These are phyloP conservation scores for Peniophora sp. DNA, from an alignment of 1,284 basidiomycete genomes.

Conservation along the genomic window DNA sequence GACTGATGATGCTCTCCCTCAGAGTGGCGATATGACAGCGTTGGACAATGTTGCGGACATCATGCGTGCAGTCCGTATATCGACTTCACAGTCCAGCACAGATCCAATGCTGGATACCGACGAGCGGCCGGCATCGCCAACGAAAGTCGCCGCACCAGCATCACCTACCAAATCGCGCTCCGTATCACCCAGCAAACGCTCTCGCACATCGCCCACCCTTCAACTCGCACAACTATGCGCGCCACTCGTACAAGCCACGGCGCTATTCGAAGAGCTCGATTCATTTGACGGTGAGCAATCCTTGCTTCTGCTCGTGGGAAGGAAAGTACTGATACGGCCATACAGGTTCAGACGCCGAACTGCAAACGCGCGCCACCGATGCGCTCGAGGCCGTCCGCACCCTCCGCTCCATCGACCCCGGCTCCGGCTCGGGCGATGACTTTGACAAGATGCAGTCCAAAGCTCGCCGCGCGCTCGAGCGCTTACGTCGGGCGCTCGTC, in stretches of 20 bases:
- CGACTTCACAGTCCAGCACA: background rate
- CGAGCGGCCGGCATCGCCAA: background rate
- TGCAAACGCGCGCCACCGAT: constrained; percentile 6
- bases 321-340: background rate
- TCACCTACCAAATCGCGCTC: background rate
- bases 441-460: constrained; percentile 36
- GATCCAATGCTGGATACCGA: background rate
- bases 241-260: constrained; percentile 9
- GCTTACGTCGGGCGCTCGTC: constrained; percentile 40
- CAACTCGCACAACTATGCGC: constrained; percentile 7
- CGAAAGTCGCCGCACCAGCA: background rate
- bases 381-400: constrained; percentile 7
- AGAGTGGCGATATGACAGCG: constrained; percentile 43
- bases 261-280: constrained; percentile 5
- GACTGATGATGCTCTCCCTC: background rate
- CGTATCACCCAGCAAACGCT: background rate
- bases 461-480: constrained; percentile 51
- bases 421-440: constrained; percentile 14
- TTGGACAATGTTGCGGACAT: constrained; percentile 34
- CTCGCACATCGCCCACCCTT: background rate
- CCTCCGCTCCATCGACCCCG: background rate
- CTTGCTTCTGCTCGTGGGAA: background rate
- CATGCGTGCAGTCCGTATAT: constrained; percentile 2
- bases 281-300: constrained; percentile 5
- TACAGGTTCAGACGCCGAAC: constrained; percentile 5